Percentiles rank a stretch among this genome's conserved stretches.
phyloP scores from a whole-genome alignment of 306 rosid species.

The Rubus idaeus region DNA sequence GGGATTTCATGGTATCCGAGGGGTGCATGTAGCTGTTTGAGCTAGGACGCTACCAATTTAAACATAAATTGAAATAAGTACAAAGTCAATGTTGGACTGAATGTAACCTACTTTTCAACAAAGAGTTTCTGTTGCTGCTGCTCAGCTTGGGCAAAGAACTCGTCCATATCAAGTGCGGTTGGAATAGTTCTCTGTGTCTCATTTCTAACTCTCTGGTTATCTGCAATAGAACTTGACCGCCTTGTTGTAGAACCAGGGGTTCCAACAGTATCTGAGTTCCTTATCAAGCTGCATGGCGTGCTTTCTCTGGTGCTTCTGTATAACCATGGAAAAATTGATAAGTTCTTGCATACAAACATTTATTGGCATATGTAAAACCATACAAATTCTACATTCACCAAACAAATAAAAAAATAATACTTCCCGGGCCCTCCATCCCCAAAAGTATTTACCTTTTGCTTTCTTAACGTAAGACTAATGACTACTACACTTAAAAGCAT shows the following conservation, averaged over 20 bases:
- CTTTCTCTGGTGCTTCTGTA: slow-evolving; percentile 75
- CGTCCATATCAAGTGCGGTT: slow-evolving; percentile 68
- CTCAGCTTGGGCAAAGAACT: slow-evolving; percentile 79
- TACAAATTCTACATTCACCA: not conserved
- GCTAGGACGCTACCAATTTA: not conserved
- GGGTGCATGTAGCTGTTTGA: not conserved
- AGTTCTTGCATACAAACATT: slow-evolving; percentile 16
- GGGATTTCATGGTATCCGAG: not conserved
- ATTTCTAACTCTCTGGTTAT: slow-evolving; percentile 28
- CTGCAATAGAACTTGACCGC: slow-evolving; percentile 30
- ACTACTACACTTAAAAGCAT: not conserved
- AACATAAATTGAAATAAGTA: not conserved
- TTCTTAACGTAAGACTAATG: not conserved
- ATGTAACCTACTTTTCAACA: slow-evolving; percentile 56
- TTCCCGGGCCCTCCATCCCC: not conserved
- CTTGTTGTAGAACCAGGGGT: slow-evolving; percentile 71
- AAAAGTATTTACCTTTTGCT: not conserved
- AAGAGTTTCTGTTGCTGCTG: slow-evolving; percentile 70
- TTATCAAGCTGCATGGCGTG: slow-evolving; percentile 74
- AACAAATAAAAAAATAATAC: not conserved
- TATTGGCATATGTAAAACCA: not conserved
- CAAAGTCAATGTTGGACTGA: not conserved
- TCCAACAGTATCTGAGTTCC: slow-evolving; percentile 48
- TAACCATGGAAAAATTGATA: slow-evolving; percentile 5
- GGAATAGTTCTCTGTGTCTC: slow-evolving; percentile 58